Percentiles rank a stretch among this genome's conserved stretches.
Evolutionary conservation across 202 grass and related monocot species (phyloP).

Genomic region (Hordeum pubiflorum): DNA sequence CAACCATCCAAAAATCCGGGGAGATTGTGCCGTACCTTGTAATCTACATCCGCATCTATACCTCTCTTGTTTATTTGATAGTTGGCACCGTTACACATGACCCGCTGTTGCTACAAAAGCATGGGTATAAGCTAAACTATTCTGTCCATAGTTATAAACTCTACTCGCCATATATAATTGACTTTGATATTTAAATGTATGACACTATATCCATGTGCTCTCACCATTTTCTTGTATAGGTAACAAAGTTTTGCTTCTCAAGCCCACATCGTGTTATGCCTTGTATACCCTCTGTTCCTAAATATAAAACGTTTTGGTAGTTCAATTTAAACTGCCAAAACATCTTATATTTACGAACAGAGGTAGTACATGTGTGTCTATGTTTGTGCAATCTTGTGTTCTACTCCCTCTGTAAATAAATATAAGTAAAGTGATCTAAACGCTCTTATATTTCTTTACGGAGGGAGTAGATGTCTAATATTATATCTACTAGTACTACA

Average conservation of each 20-base stretch:
- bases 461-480: neutral
- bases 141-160: neutral
- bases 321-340: no score
- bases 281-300: neutral
- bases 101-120: neutral
- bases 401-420: neutral
- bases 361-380: neutral
- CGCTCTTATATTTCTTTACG: no score
- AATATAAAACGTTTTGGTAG: no score
- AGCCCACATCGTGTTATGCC: neutral
- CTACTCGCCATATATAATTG: neutral
- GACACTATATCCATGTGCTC: neutral
- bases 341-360: no score
- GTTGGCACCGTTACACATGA: neutral
- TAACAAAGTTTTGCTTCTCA: neutral
- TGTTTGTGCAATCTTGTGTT: neutral
- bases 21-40: neutral
- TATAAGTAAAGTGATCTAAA: no score
- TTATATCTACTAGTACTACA: neutral
- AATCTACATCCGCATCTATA: neutral
- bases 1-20: neutral
- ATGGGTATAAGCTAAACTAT: neutral
- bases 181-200: conserved; percentile 12
- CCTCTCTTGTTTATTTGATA: neutral
- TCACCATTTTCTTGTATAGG: neutral